Evolutionary conservation across 192 early-diverging fungal genomes (phyloP), one percentile per base, ranked within the genome.

Genomic region (Jimgerdemannia flammicorona): DNA sequence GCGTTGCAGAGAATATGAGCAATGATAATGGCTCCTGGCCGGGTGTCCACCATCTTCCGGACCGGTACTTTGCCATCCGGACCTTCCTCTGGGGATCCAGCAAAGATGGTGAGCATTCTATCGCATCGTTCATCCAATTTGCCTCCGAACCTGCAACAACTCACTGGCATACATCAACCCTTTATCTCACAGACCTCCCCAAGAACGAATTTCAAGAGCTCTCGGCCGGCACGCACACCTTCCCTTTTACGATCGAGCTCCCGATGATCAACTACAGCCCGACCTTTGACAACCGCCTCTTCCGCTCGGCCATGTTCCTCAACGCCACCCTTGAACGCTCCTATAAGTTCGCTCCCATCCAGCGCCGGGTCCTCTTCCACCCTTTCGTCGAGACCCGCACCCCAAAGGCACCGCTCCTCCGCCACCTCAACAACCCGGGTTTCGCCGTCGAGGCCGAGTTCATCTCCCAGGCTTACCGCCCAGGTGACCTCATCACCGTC

Each of bases 221-320:
- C 14, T 59, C 49, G 6, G 64, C 67, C 29, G 80, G 80, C 19
- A 69, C 44, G 19, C 74, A 78, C 14, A 65, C 20, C 6, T 78
- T 72, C 8, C 76, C 76, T 41, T 81, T 81, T 73, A 69, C 74
- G 3, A 54, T 64, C 19, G 77, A 81, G 70, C 49, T 81, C 49
- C 80, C 80, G 3, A 59, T 81, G 4, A 59, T 81, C 6, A 81
- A 81, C 40, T 81, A 78, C 49, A 72, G 73, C 3, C 72, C 76
- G 4, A 44, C 76, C 4, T 77, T 78, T 69, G 43, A 76, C 11
- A 70, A 78, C 64, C 70, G 76, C 42, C 71, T 75, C 49, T 59
- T 59, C 49, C 49, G 2, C 49, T 59, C 49, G 8, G 14, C 49
- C 49, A 59, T 59, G 49, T 6, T 2, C 49, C 49, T 59, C 14